phyloP scores from a whole-genome alignment of 345 rosid genomes.

The Rubroshorea leprosula region DNA sequence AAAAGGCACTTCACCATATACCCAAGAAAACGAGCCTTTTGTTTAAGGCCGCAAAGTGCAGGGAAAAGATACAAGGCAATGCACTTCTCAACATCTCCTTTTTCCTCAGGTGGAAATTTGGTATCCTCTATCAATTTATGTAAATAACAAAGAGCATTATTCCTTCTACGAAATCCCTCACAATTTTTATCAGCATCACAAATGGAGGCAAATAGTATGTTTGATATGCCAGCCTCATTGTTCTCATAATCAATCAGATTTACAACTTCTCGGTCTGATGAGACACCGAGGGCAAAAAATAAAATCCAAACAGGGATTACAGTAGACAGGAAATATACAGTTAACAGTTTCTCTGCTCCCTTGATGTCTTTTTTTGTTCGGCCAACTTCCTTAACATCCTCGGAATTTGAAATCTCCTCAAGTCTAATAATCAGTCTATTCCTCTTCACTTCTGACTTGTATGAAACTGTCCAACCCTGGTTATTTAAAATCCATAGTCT shows the following conservation, averaged over 20 bases:
- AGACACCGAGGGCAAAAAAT: conserved; percentile 77
- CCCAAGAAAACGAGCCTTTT: conserved; percentile 81
- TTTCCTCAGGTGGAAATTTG: conserved; percentile 69
- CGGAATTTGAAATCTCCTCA: conserved; percentile 34
- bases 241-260: conserved; percentile 51
- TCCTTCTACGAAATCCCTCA: conserved; percentile 42
- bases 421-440: conserved; percentile 54
- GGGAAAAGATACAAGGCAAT: conserved; percentile 62
- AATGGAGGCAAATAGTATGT: conserved; percentile 58
- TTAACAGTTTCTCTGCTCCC: conserved; percentile 63
- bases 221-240: conserved; percentile 47
- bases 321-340: conserved; percentile 65
- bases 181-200: conserved; percentile 60
- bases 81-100: conserved; percentile 53
- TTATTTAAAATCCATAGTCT: conserved; percentile 68
- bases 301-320: conserved; percentile 78
- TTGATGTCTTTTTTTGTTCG: conserved; percentile 23
- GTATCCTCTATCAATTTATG: conserved; percentile 38
- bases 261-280: conserved; percentile 63
- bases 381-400: too few relatives aligned
- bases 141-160: conserved; percentile 36
- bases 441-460: conserved; percentile 61
- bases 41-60: conserved; percentile 40
- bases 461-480: conserved; percentile 65
- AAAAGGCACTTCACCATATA: conserved; percentile 88